phyloP scores from a whole-genome alignment of 2,329 filamentous ascomycete genomes.

The Ophiocordyceps sinensis region DNA sequence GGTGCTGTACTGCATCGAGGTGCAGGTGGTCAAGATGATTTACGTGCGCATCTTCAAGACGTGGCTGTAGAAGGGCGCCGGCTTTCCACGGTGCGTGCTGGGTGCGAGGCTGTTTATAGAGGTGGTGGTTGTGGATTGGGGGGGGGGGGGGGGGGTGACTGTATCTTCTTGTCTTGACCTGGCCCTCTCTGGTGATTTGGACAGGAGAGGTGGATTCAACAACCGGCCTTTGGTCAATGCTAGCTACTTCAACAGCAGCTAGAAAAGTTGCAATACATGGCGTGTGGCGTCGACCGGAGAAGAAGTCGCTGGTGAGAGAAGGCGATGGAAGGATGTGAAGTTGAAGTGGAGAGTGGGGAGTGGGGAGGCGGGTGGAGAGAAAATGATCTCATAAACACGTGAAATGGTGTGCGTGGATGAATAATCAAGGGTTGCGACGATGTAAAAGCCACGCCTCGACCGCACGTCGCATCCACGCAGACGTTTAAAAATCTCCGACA shows the following conservation, averaged over 20 bases:
- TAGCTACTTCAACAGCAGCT: background rate
- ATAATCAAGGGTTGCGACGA: slow-evolving; percentile 2
- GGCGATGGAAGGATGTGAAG: no score
- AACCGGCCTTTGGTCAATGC: background rate
- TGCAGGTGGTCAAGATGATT: slow-evolving; percentile 13
- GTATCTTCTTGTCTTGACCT: background rate
- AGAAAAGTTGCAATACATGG: background rate
- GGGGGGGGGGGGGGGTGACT: background rate
- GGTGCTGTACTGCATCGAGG: slow-evolving; percentile 10
- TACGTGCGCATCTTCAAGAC: slow-evolving; percentile 11
- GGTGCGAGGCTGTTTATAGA: background rate
- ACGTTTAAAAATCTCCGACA: no score
- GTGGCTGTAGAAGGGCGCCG: slow-evolving; percentile 7
- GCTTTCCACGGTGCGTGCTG: background rate
- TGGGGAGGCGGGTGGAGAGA: background rate
- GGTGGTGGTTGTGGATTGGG: background rate
- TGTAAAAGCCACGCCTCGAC: slow-evolving; percentile 2
- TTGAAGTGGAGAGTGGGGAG: no score
- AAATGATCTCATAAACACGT: slow-evolving; percentile 6
- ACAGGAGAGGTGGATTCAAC: background rate
- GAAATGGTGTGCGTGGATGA: slow-evolving; percentile 11
- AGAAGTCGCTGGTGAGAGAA: no score
- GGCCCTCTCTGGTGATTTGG: background rate
- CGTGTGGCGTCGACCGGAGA: background rate
- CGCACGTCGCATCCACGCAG: background rate